A percentile compares a stretch with the other conserved stretches of the same genome.
These are phyloP conservation scores for Xylaria flabelliformis DNA, from an alignment of 495 filamentous ascomycete genomes.

Conservation along the genomic window DNA sequence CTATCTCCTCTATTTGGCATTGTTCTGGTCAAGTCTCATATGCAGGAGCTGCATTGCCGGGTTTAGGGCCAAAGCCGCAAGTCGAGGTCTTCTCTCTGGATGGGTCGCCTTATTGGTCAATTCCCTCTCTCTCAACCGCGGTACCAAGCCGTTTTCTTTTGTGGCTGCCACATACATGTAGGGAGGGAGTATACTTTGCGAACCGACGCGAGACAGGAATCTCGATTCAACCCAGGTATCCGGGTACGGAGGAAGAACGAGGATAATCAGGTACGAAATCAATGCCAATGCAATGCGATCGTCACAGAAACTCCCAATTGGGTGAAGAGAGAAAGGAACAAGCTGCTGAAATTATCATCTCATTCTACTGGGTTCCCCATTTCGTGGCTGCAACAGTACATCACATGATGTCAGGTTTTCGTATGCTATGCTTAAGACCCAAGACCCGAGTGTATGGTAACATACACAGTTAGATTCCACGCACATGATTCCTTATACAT, in stretches of 20 bases:
- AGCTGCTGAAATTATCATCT: not conserved
- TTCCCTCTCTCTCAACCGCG: not conserved
- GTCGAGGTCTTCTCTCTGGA: not conserved
- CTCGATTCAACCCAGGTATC: constrained; percentile 8
- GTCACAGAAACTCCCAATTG: not conserved
- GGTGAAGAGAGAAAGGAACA: not conserved
- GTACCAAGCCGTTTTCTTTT: constrained; percentile 5
- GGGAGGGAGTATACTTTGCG: not conserved
- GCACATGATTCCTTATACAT: not conserved
- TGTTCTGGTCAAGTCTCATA: constrained; percentile 11
- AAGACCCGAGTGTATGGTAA: constrained; percentile 15
- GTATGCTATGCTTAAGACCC: constrained; percentile 4
- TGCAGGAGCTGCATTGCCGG: constrained; percentile 25
- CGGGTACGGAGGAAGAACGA: constrained; percentile 7
- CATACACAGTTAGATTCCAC: not conserved
- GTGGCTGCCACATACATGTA: not conserved
- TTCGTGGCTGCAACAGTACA: constrained; percentile 1
- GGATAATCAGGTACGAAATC: not conserved
- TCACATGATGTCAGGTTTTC: constrained; percentile 11
- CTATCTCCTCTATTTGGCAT: constrained; percentile 16
- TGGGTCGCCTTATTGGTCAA: constrained; percentile 2
- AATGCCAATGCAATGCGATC: constrained; percentile 4
- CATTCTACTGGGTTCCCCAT: not conserved
- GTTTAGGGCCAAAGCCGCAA: constrained; percentile 6
- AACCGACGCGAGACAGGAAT: not conserved